Conservation (phyloP, 805 yeast species). For the Zygosaccharomyces kombuchaensis region DNA sequence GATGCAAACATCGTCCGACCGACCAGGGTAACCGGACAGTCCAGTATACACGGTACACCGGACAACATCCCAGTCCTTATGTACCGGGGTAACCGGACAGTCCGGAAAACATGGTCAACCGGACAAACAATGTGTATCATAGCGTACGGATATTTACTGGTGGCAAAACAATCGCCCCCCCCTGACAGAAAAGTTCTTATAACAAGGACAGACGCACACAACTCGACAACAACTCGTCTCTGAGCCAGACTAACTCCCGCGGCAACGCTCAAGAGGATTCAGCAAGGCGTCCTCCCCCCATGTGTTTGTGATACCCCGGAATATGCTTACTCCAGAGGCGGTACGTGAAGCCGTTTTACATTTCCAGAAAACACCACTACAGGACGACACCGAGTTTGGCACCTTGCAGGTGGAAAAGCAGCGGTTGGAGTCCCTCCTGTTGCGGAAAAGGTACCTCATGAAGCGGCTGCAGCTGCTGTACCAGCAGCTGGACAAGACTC, state of each 20-base stretch:
- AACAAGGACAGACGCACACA: too few species aligned
- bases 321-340: constrained; percentile 19
- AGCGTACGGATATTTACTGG: neutral
- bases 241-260: neutral
- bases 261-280: neutral
- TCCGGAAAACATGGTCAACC: too few species aligned
- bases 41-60: too few species aligned
- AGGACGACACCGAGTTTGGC: constrained; percentile 23
- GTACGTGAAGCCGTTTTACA: constrained; percentile 15
- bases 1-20: too few species aligned
- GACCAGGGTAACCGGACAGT: too few species aligned
- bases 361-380: constrained; percentile 25
- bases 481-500: constrained; percentile 26
- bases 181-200: too few species aligned
- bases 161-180: neutral
- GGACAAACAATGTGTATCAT: neutral
- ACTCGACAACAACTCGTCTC: too few species aligned
- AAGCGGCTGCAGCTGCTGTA: constrained; percentile 27
- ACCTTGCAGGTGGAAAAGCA: constrained; percentile 21
- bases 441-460: constrained; percentile 19
- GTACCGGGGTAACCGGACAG: too few species aligned
- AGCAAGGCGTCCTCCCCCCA: neutral
- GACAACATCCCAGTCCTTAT: too few species aligned
- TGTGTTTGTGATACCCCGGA: constrained; percentile 1
- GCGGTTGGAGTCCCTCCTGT: constrained; percentile 20